Evolutionary conservation across 2,329 filamentous ascomycete species (phyloP), one percentile per base, ranked within the genome.

Genomic region (Neonectria coccinea): DNA sequence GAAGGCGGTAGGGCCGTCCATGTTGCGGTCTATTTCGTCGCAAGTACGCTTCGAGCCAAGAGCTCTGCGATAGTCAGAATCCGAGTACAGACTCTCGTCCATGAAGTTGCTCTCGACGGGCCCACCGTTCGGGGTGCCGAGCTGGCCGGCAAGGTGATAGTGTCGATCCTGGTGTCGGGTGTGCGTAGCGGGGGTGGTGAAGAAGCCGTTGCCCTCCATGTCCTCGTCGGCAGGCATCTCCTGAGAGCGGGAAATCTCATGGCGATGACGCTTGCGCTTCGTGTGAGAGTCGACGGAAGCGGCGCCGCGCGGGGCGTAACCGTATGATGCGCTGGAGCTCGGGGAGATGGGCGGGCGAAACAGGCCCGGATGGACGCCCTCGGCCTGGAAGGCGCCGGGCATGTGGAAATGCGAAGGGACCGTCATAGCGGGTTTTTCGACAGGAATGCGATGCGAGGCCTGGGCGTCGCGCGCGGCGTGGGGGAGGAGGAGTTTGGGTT

Each of bases 71-170:
- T 88, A 88, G 70, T 87, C 84, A 20, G 85, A 76, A 65, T 89
- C 86, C 14, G 86, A 88, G 71, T 86, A 87, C 64, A 84, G 78
- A 74, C 85, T 88, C 58, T 88, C 84, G 18, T 84, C 85, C 60
- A 88, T 76, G 25, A 75, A 70, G 14, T 77, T 77, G 53, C 74
- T 74, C 22, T 77, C 73, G 2, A 73, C 71, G 9, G 67, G 66
- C 5, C 71, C 75, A 41, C 75, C 75, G n/a, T 74, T 77, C 0
- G 84, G 83, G 0, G 84, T 85, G 53, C 84, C 81, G 54, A 88
- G 83, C 71, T 86, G 84, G 18, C 86, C 86, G 7, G 84, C 85
- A 10, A 88, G 77, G 2, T 82, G 81, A 66, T 88, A 88, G 56
- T 76, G 70, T 70, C 62, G 69, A 56, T 61, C 66, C 52, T 60